Base-by-base conservation (phyloP, 805 yeast species). In the Ogataea zsoltii region DNA sequence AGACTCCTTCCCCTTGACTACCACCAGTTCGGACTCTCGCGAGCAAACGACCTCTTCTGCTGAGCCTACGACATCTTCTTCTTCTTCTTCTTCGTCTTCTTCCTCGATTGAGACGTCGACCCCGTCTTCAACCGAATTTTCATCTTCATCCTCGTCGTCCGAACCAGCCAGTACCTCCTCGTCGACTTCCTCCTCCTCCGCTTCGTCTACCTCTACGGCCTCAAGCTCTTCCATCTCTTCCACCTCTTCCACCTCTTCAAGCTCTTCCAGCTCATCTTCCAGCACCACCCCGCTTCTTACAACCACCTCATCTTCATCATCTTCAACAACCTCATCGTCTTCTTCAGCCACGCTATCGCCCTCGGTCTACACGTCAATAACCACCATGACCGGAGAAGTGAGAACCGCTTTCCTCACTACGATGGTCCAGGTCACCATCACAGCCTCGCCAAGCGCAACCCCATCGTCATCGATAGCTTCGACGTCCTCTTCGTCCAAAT, bases 361-460 rank as follows among this genome's bases (percentile, higher is more conserved):
- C 14, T 46, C 61, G 1, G 51, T 51, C 6, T 42, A 52, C 16
- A 36, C 48, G 15, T 47, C 64, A 2, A 42, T 58, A 2, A 50
- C 47, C 12, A 53, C 63, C 7, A 41, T 62, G 7, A 48, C 61
- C 7, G 60, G 57, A 19, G 31, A 36, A 13, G 50, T 53, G 12
- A 25, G 54, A 17, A 56, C 66, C 1, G 36, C 61, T 3, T 46
- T 57, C 9, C 34, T 62, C 21, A 49, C 66, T 6, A 48, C 60
- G 3, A 38, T 61, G 29, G 29, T 53, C 14, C 37, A 47, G 19
- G 53, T 61, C 14, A 50, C 54, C 12, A 41, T 57, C 13, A 39
- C 57, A 7, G 31, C 42, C n/a, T 18, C 55, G 18, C 16, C 57
- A 17, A 29, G 19, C 37, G 12, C 29, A 12, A 18, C 29, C 25